Evolutionary conservation across 2,329 filamentous ascomycete species (phyloP), one percentile per base, ranked within the genome.

Genomic region (Beauveria sp.): DNA sequence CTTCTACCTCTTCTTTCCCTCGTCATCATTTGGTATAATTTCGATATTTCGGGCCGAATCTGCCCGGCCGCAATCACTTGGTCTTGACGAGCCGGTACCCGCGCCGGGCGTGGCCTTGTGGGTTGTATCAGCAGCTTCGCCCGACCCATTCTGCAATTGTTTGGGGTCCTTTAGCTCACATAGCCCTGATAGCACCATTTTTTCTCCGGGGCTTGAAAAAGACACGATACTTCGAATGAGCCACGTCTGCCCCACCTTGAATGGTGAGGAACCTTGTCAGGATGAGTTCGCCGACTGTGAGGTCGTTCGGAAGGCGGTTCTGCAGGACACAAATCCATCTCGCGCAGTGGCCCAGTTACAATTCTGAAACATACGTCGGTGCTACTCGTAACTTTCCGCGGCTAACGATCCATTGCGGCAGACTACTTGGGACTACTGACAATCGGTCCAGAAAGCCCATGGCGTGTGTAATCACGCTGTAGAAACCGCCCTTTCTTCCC

Each of bases 91-190:
- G 12, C 31, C 5, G 34, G 9, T 40, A 22, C 26, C 55, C 22
- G 49, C 49, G 40, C n/a, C 49, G 24, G 20, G 10, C 18, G 38
- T 48, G 14, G 24, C 22, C 26, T 43, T 43, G 34, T n/a, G 49
- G 28, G 31, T 34, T 34, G 31, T 34, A 1, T 34, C 31, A 5
- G 20, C 26, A 43, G 28, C 57, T 60, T 40, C 48, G 48, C 48
- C 57, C 57, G 57, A 48, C 57, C 57, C 38, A 52, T 60, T 52
- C 40, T 60, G 56, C 56, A 43, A 26, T 43, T 48, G 26, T 10
- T 24, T 51, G 56, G 46, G 56, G 24, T 24, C 28, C 40, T 24
- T 22, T 20, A 4, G 10, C 52, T 43, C 4, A 34, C 31, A 34
- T 4, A 14, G 12, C 10, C 31, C 31, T 12, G 31, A 14, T 14